phyloP scores from a whole-genome alignment of 192 early-diverging fungal species.

The Podila clonocystis region DNA sequence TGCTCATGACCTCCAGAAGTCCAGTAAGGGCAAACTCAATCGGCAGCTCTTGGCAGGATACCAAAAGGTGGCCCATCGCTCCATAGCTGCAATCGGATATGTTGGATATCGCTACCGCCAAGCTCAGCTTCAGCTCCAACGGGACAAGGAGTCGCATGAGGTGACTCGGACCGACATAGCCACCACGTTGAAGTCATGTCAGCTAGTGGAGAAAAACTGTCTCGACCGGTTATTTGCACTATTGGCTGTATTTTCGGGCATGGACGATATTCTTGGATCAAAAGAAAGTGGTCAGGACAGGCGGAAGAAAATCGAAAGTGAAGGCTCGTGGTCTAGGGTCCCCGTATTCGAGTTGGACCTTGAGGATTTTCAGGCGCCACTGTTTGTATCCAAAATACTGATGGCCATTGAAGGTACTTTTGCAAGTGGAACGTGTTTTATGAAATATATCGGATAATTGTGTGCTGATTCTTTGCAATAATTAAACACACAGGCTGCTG shows the following conservation, averaged over 20 bases:
- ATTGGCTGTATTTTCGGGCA: conserved; percentile 9
- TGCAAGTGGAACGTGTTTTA: not conserved
- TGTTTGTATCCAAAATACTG: conserved; percentile 10
- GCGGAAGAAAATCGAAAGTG: not conserved
- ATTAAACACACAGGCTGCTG: not conserved
- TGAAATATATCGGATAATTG: not conserved
- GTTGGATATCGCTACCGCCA: conserved; percentile 12
- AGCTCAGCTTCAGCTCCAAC: not conserved
- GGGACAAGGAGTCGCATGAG: not conserved
- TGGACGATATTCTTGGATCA: conserved; percentile 5
- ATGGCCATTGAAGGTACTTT: conserved; percentile 22
- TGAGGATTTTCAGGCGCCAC: conserved; percentile 12
- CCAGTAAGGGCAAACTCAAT: conserved; percentile 9
- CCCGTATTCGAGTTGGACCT: conserved; percentile 14
- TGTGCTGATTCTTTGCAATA: not conserved
- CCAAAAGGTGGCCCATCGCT: conserved; percentile 7
- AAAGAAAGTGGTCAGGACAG: not conserved
- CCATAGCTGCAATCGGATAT: conserved; percentile 12
- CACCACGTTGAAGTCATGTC: not conserved
- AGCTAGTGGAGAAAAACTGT: conserved; percentile 5
- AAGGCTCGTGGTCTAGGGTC: not conserved
- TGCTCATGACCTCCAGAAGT: not conserved
- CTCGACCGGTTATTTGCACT: conserved; percentile 22
- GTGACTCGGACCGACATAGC: not conserved
- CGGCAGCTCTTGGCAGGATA: conserved; percentile 7